These are phyloP conservation scores for Phytopythium sindhum DNA, from an alignment of 352 stramenopile genomes.

Conservation along the genomic window DNA sequence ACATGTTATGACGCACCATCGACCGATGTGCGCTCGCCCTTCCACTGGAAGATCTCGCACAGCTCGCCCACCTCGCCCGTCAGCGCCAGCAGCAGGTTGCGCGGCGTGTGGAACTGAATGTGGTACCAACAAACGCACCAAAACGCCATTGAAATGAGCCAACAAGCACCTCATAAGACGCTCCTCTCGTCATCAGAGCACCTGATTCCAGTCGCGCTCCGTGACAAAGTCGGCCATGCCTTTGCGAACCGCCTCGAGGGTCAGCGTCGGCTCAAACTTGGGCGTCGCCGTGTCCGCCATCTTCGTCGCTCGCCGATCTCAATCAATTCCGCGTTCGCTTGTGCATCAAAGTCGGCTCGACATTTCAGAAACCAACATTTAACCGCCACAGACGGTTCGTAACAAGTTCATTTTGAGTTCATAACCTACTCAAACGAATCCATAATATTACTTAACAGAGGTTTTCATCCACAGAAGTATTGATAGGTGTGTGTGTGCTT, in stretches of 20 bases:
- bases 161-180: neutral
- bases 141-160: neutral
- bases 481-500: neutral
- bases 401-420: neutral
- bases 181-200: neutral
- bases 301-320: neutral
- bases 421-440: neutral
- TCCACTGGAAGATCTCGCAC: constrained; percentile 89
- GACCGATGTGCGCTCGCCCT: constrained; percentile 72
- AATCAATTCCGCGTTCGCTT: neutral
- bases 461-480: neutral
- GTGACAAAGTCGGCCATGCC: constrained; percentile 26
- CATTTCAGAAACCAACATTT: neutral
- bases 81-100: constrained; percentile 91
- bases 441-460: neutral
- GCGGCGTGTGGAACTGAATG: constrained; percentile 38
- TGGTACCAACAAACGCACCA: neutral
- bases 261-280: constrained; percentile 15
- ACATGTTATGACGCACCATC: constrained; percentile 25
- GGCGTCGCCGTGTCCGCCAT: neutral
- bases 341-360: neutral
- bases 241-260: constrained; percentile 25
- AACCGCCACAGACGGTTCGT: neutral
- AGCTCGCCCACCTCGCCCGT: constrained; percentile 93
- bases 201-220: constrained; percentile 36